phyloP scores from a whole-genome alignment of 768 basidiomycete species.

The Xerocomus spinulosus region DNA sequence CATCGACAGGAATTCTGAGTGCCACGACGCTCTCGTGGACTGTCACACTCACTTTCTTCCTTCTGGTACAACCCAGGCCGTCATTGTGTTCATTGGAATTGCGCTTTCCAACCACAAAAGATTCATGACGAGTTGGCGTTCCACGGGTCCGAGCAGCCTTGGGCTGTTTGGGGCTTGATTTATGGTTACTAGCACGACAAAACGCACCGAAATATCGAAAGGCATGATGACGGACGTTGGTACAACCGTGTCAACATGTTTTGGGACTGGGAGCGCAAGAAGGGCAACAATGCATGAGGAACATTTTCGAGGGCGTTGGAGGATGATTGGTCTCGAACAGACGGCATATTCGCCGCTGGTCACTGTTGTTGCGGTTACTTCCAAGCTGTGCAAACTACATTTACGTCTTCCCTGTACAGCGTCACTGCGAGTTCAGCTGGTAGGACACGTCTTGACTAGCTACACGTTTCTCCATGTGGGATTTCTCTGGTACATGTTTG shows the following conservation, averaged over 20 bases:
- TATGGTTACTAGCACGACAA: not conserved
- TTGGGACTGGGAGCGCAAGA: constrained; percentile 78
- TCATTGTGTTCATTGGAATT: constrained; percentile 62
- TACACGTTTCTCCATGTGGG: too few species aligned
- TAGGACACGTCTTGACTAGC: too few species aligned
- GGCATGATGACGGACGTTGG: constrained; percentile 80
- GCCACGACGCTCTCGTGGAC: not conserved
- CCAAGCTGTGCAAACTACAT: not conserved
- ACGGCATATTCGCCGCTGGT: constrained; percentile 21
- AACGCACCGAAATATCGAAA: constrained; percentile 80
- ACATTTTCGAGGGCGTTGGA: constrained; percentile 20
- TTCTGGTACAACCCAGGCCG: constrained; percentile 72
- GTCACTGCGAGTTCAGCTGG: too few species aligned
- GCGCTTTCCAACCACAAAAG: constrained; percentile 82
- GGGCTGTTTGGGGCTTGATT: constrained; percentile 5
- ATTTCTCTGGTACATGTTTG: too few species aligned
- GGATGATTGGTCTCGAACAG: constrained; percentile 18
- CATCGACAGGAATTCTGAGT: constrained; percentile 2
- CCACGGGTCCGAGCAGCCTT: constrained; percentile 72
- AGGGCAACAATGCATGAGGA: constrained; percentile 70
- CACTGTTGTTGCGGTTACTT: not conserved
- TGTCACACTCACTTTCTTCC: constrained; percentile 54
- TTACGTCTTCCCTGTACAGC: too few species aligned
- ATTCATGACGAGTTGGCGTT: constrained; percentile 84
- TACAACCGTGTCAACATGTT: constrained; percentile 75